Evolutionary conservation across 371 early-diverging fungal species (phyloP).

Genomic region (Synchytrium microbalum): DNA sequence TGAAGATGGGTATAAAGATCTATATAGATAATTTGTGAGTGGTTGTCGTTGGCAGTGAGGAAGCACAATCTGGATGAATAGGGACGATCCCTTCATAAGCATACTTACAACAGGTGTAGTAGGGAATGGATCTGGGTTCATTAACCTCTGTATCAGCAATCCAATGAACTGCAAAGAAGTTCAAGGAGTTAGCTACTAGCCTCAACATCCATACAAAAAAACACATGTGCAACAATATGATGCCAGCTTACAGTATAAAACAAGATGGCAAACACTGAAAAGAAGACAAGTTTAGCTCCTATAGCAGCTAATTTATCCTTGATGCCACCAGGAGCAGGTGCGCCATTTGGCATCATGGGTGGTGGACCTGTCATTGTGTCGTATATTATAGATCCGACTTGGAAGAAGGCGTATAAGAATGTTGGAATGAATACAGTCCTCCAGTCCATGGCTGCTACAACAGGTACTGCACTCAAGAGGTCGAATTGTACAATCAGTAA

Average conservation of each 20-base stretch:
- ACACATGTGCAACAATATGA: too few relatives aligned
- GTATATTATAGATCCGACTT: neutral
- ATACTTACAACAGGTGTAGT: constrained; percentile 65
- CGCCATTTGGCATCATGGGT: neutral
- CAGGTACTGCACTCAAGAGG: neutral
- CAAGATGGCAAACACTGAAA: neutral
- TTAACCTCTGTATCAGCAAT: neutral
- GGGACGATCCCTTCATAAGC: too few relatives aligned
- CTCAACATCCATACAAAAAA: neutral
- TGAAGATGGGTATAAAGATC: constrained; percentile 75
- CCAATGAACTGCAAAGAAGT: constrained; percentile 26
- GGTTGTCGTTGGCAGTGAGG: constrained; percentile 43
- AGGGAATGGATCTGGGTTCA: constrained; percentile 28
- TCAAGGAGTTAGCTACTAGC: neutral
- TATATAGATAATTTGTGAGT: too few relatives aligned
- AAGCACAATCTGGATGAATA: constrained; percentile 35
- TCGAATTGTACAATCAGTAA: neutral
- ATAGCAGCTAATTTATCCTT: neutral
- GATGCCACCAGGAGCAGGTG: neutral
- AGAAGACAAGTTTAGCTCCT: neutral
- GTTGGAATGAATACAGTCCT: constrained; percentile 4
- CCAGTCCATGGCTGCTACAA: constrained; percentile 1
- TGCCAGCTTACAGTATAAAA: constrained; percentile 1
- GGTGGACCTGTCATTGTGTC: neutral
- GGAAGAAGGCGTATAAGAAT: neutral